A percentile compares a stretch with the other conserved stretches of the same genome.
phyloP scores from a whole-genome alignment of 371 early-diverging fungal species.

The Nematocida ausubeli region DNA sequence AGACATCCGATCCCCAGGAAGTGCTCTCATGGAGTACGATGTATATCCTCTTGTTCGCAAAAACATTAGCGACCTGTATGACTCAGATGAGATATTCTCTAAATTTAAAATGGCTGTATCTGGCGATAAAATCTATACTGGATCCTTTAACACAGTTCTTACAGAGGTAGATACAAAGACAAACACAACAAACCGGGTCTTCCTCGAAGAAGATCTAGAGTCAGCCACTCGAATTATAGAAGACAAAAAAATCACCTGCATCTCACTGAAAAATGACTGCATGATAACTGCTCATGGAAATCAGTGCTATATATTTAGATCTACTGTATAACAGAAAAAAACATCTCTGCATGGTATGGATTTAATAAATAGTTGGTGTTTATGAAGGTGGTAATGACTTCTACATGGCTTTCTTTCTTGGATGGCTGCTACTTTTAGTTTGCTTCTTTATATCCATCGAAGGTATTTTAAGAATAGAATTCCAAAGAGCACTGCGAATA shows the following conservation, averaged over 20 bases:
- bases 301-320: constrained; percentile 48
- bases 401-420: background rate
- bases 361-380: background rate
- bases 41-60: constrained; percentile 38
- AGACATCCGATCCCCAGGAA: constrained; percentile 57
- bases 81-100: constrained; percentile 61
- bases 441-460: constrained; percentile 16
- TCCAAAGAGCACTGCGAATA: constrained; percentile 42
- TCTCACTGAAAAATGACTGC: constrained; percentile 48
- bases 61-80: constrained; percentile 55
- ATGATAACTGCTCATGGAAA: constrained; percentile 53
- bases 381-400: too few relatives aligned
- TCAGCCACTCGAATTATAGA: constrained; percentile 37
- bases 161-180: constrained; percentile 48
- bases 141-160: constrained; percentile 55
- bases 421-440: background rate
- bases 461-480: constrained; percentile 24
- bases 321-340: background rate
- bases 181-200: constrained; percentile 22
- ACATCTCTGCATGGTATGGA: background rate
- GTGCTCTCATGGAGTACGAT: constrained; percentile 26
- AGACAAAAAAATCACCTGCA: constrained; percentile 55
- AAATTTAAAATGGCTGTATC: constrained; percentile 59
- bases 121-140: constrained; percentile 58
- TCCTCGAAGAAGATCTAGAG: constrained; percentile 49